Base-by-base conservation (phyloP, 192 early-diverging fungal species). In the Oehlia diaphana region DNA sequence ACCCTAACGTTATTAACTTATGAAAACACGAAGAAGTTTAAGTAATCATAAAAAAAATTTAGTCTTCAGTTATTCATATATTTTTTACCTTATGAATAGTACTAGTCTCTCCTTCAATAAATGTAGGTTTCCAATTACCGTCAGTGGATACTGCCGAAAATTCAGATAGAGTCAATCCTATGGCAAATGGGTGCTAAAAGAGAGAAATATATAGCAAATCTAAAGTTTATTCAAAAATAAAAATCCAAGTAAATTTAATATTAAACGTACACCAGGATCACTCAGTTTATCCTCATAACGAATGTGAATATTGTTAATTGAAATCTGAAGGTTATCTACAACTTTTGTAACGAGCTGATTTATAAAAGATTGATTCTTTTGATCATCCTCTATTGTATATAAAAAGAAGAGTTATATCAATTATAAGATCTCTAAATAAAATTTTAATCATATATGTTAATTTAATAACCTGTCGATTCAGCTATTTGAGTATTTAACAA, bases 251-350 rank as follows among this genome's bases (percentile, higher is more conserved):
- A 26, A 35, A 42, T 13, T 72, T 50, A 13, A 58, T 8, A 42
- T 42, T 42, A 23, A 74, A 37, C 42, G 23, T 61, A 86, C 85
- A 63, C 87, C 88, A 19, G 92, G 92, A 80, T 92, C 92, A 71
- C 92, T 94, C 71, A 91, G 79, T 28, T 88, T 85, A 87, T 99
- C 98, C 80, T 98, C 98, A 84, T 97, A 99, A 35, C 97, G 87
- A 71, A 99, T 87, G 81, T 99, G 98, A 58, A 98, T 98, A 83
- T 97, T 96, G 66, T 93, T 92, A 79, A 99, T 96, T 10, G 94
- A 92, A 9, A 99, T 90, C 76, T 99, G 97, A 62, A 99, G 81
- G 81, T 99, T 99, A 81, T 99, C 97, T 5, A 99, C 89, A 42
- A 99, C 95, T 83, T 97, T 97, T 14, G 95, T 93, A 33, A 94